These are phyloP conservation scores for Orbilia brochopaga DNA, from an alignment of 2,329 filamentous ascomycete species.

Conservation along the genomic window DNA sequence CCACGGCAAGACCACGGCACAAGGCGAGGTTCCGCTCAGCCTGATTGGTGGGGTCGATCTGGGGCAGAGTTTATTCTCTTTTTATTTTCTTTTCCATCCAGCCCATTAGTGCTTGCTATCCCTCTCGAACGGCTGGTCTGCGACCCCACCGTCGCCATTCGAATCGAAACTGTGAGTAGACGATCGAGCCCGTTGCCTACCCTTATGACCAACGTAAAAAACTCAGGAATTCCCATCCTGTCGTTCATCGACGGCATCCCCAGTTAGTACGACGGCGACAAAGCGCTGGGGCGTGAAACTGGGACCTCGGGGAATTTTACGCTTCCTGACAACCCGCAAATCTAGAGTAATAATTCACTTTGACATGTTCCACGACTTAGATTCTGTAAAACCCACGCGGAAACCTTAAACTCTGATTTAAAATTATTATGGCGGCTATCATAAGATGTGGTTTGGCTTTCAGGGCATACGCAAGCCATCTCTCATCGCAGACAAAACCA, in stretches of 20 bases:
- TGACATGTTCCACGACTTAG: constrained; percentile 50
- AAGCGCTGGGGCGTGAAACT: not conserved
- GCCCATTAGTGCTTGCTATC: not conserved
- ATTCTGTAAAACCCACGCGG: constrained; percentile 49
- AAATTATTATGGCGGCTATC: constrained; percentile 34
- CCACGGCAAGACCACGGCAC: constrained; percentile 9
- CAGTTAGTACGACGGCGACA: constrained; percentile 28
- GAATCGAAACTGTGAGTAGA: not conserved
- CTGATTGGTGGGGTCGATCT: constrained; percentile 33
- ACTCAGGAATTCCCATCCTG: constrained; percentile 33
- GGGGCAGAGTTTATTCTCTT: constrained; percentile 25
- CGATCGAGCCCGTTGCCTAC: constrained; percentile 15
- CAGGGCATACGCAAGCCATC: constrained; percentile 7
- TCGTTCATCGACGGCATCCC: constrained; percentile 21
- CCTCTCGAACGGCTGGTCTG: constrained; percentile 14
- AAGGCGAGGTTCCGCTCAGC: constrained; percentile 12
- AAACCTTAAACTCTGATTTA: constrained; percentile 40
- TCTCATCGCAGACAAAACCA: not conserved
- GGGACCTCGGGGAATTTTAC: constrained; percentile 41
- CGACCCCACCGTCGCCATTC: constrained; percentile 1
- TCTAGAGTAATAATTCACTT: constrained; percentile 21
- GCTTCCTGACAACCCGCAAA: constrained; percentile 2
- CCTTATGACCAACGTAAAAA: constrained; percentile 10
- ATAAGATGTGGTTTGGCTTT: constrained; percentile 4
- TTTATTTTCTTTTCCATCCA: constrained; percentile 22